Base-by-base conservation (phyloP, 2,329 filamentous ascomycete genomes). In the Nemania diffusa region DNA sequence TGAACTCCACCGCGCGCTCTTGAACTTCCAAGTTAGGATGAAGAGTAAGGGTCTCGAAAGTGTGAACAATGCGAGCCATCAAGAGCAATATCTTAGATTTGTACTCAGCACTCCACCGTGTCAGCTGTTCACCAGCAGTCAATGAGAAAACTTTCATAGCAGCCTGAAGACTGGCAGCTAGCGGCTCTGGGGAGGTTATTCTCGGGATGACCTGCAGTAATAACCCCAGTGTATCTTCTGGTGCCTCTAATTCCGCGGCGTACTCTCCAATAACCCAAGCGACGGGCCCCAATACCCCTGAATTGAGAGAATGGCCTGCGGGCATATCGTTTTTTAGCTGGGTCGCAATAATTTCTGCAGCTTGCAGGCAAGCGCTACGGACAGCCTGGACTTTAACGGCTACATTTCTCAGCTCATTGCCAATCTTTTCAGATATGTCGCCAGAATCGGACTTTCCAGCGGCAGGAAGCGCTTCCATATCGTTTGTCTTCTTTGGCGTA, bases 21-120 rank as follows among this genome's bases (percentile, higher is more conserved):
- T 99, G 96, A 3, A 99, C 94, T 77, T 99, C 96, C 1, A 99
- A 84, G 73, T 90, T 93, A 0, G 95, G 94, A 77, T 98, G 93
- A 46, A 90, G 84, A 0, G 90, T 89, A 17, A 98, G 80, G 0
- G 90, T 88, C 74, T 98, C 94, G 24, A 97, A 82, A 55, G 92
- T 91, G 77, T 96, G 88, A 22, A 97, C 87, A 6, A 97, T 89
- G 1, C 94, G 89, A 29, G 92, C 91, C 80, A 97, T 89, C 26
- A 97, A 83, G 3, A 98, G 85, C 8, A 91, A 89, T 37, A 92
- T 88, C 69, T 89, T 89, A 0, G 91, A 90, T 77, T 93, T 94
- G 64, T 91, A 85, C 75, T 91, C 89, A 0, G 87, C 78, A 9
- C 90, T 92, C 93, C 94, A 97, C 0, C 84, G 81, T 26, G 86